Percentiles rank a stretch among this genome's conserved stretches.
Evolutionary conservation across 2,329 filamentous ascomycete species (phyloP).

Genomic region (Dactylellina haptotyla): DNA sequence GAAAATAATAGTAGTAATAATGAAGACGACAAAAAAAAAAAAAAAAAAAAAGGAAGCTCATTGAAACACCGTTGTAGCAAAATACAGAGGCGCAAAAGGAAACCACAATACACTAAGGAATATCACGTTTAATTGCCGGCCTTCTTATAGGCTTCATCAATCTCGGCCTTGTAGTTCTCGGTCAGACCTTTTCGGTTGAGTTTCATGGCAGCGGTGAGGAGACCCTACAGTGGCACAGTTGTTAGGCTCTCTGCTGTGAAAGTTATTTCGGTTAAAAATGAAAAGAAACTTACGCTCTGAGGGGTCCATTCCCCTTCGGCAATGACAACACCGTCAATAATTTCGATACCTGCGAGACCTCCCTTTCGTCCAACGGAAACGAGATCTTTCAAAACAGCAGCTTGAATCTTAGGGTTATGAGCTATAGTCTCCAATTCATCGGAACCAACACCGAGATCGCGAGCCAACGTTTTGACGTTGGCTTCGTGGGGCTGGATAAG

Average conservation of each 20-base stretch:
- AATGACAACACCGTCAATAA: constrained; percentile 78
- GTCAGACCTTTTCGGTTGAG: constrained; percentile 76
- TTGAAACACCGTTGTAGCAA: constrained; percentile 9
- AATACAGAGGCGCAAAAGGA: constrained; percentile 16
- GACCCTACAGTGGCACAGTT: constrained; percentile 65
- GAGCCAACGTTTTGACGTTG: constrained; percentile 70
- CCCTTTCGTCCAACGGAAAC: constrained; percentile 72
- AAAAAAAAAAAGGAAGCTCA: constrained; percentile 1
- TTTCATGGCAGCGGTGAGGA: constrained; percentile 77
- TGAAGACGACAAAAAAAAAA: background rate
- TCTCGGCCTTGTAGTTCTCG: constrained; percentile 70
- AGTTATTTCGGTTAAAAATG: background rate
- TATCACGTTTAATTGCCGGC: constrained; percentile 37
- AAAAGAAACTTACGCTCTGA: constrained; percentile 73
- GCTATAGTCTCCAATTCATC: constrained; percentile 75
- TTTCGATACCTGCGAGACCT: constrained; percentile 76
- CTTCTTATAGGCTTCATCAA: constrained; percentile 69
- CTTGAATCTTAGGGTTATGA: constrained; percentile 72
- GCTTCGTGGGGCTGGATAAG: constrained; percentile 78
- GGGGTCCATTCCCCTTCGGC: constrained; percentile 90
- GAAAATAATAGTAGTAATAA: background rate
- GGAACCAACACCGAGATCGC: constrained; percentile 71
- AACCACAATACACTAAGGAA: background rate
- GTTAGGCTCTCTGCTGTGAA: constrained; percentile 1
- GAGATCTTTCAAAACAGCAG: constrained; percentile 75